Evolutionary conservation across 305 asterid species (phyloP).

Genomic region (Fraxinus ornus): DNA sequence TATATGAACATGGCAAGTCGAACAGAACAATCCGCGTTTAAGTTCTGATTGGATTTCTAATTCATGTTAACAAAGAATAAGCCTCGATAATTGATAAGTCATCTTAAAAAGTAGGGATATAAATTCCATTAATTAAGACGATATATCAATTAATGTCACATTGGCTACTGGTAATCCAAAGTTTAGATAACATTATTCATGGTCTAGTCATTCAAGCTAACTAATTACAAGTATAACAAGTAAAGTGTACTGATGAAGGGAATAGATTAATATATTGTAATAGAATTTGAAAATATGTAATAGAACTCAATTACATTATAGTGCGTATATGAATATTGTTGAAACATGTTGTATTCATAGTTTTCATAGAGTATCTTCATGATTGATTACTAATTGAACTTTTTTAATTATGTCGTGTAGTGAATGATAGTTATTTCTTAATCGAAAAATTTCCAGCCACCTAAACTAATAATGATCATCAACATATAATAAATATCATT

Average conservation of each 20-base stretch:
- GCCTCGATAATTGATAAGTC: too few species aligned
- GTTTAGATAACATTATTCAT: neutral
- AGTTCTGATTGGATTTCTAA: too few species aligned
- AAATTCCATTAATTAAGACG: neutral
- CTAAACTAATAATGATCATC: neutral
- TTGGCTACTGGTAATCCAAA: neutral
- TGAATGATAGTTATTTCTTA: neutral
- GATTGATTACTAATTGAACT: neutral
- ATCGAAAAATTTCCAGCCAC: neutral
- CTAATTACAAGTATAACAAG: neutral
- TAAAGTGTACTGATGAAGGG: neutral
- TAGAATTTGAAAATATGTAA: neutral
- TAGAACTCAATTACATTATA: neutral
- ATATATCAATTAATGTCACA: neutral
- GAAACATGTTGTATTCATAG: neutral
- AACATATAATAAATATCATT: neutral
- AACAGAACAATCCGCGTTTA: too few species aligned
- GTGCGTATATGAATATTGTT: neutral
- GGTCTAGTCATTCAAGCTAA: neutral
- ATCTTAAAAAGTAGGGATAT: neutral
- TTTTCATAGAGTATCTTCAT: neutral
- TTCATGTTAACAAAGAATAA: too few species aligned
- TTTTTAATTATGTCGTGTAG: neutral
- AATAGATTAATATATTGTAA: neutral
- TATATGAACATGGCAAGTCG: neutral